Conservation (phyloP, 108 stramenopile genomes). For the Skeletonema tropicum region DNA sequence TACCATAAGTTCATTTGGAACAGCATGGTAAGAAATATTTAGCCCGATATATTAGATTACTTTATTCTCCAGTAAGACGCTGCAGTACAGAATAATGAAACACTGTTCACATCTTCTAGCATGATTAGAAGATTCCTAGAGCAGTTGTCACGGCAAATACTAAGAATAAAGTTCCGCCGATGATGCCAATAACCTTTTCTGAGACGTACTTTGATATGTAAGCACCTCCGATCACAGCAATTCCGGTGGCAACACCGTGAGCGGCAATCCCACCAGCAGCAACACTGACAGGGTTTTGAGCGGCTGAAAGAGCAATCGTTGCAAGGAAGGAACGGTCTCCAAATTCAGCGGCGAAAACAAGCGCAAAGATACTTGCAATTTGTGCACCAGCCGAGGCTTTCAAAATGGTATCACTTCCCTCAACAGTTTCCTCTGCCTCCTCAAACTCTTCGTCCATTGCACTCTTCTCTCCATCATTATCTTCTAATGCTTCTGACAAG, state of each 20-base stretch:
- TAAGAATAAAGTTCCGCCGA: constrained; percentile 91
- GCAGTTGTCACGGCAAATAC: constrained; percentile 92
- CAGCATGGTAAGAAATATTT: not conserved
- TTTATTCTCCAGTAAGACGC: not conserved
- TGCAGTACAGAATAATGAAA: not conserved
- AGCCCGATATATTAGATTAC: not conserved
- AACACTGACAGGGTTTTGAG: constrained; percentile 96
- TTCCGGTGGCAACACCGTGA: constrained; percentile 90
- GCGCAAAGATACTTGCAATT: constrained; percentile 76
- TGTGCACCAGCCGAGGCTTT: constrained; percentile 61
- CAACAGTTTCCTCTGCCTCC: constrained; percentile 93
- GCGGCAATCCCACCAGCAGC: constrained; percentile 93
- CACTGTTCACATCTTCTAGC: not conserved
- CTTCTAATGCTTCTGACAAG: constrained; percentile 88
- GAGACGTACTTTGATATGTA: constrained; percentile 89
- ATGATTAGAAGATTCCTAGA: constrained; percentile 73
- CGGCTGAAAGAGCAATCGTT: constrained; percentile 96
- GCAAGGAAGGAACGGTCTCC: constrained; percentile 96
- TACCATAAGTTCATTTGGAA: not conserved
- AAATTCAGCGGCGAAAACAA: constrained; percentile 96
- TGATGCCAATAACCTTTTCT: constrained; percentile 90
- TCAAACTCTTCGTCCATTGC: constrained; percentile 95
- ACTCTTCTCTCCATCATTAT: constrained; percentile 68
- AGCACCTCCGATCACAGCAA: constrained; percentile 88
- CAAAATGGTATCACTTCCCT: constrained; percentile 49